Evolutionary conservation across 306 rosid genomes (phyloP).

Genomic region (Dalbergia cochinchinensis): DNA sequence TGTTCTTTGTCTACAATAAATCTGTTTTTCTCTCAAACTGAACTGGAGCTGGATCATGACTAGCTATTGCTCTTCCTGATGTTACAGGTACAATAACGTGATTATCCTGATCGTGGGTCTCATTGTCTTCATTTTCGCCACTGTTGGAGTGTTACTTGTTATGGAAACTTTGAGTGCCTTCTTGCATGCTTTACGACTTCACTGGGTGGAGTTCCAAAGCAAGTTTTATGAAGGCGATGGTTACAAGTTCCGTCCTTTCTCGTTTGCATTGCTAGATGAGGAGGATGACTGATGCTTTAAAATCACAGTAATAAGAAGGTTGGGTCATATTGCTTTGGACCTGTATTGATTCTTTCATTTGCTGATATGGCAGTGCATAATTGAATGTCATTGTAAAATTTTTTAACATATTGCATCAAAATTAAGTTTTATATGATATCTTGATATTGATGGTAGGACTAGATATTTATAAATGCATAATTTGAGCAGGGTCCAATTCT

Average conservation of each 20-base stretch:
- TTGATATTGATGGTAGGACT: no score
- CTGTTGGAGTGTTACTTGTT: constrained; percentile 87
- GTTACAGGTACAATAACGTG: constrained; percentile 82
- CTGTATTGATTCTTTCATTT: constrained; percentile 71
- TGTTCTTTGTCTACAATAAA: not conserved
- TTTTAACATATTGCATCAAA: no score
- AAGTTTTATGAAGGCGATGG: constrained; percentile 95
- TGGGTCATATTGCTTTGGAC: constrained; percentile 60
- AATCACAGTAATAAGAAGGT: constrained; percentile 27
- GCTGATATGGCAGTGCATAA: not conserved
- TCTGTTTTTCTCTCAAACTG: not conserved
- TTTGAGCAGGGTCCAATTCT: not conserved
- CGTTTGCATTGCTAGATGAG: constrained; percentile 67
- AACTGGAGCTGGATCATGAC: constrained; percentile 8
- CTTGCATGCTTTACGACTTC: constrained; percentile 95
- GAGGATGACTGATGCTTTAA: constrained; percentile 68
- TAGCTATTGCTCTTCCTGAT: constrained; percentile 27
- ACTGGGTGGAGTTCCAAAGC: constrained; percentile 99
- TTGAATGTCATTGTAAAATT: no score
- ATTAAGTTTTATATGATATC: no score
- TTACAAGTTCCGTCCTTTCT: constrained; percentile 78
- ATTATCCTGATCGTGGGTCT: constrained; percentile 78
- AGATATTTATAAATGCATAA: not conserved
- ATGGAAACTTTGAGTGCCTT: constrained; percentile 98
- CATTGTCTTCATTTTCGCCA: constrained; percentile 79